These are phyloP conservation scores for Phytophthora rubi DNA, from an alignment of 352 stramenopile genomes.

Conservation along the genomic window DNA sequence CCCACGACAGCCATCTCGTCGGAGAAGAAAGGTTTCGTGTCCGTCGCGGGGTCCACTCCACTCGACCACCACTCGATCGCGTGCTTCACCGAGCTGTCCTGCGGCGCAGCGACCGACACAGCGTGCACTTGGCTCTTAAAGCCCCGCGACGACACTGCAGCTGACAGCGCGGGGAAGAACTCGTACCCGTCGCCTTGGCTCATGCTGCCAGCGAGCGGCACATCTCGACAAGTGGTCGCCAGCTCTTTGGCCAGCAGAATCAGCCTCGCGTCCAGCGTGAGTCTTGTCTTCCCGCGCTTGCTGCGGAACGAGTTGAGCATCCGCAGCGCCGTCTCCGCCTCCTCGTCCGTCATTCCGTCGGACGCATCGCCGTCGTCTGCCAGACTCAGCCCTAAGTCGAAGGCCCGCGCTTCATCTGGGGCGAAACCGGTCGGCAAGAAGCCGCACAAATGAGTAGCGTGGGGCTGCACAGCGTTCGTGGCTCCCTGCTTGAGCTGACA, in stretches of 20 bases:
- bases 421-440: slow-evolving; percentile 35
- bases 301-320: slow-evolving; percentile 42
- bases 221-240: slow-evolving; percentile 19
- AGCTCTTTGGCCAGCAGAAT: slow-evolving; percentile 43
- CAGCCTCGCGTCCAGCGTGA: slow-evolving; percentile 41
- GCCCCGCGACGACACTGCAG: slow-evolving; percentile 10
- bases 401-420: slow-evolving; percentile 28
- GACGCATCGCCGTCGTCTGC: not conserved
- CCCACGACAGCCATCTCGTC: slow-evolving; percentile 34
- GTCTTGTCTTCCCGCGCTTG: slow-evolving; percentile 21
- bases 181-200: slow-evolving; percentile 18
- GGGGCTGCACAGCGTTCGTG: slow-evolving; percentile 16
- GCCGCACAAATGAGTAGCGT: slow-evolving; percentile 23
- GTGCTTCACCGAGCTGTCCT: slow-evolving; percentile 22
- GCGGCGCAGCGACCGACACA: slow-evolving; percentile 27
- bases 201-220: slow-evolving; percentile 25
- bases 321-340: slow-evolving; percentile 37
- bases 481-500: slow-evolving; percentile 42
- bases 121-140: slow-evolving; percentile 24
- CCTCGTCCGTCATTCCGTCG: slow-evolving; percentile 22
- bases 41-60: slow-evolving; percentile 20
- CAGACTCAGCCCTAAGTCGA: slow-evolving; percentile 32
- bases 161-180: slow-evolving; percentile 16
- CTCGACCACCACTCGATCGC: slow-evolving; percentile 39
- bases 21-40: slow-evolving; percentile 31